Conservation (phyloP, 2,329 filamentous ascomycete species). For the Stagonosporopsis cucurbitacearum region DNA sequence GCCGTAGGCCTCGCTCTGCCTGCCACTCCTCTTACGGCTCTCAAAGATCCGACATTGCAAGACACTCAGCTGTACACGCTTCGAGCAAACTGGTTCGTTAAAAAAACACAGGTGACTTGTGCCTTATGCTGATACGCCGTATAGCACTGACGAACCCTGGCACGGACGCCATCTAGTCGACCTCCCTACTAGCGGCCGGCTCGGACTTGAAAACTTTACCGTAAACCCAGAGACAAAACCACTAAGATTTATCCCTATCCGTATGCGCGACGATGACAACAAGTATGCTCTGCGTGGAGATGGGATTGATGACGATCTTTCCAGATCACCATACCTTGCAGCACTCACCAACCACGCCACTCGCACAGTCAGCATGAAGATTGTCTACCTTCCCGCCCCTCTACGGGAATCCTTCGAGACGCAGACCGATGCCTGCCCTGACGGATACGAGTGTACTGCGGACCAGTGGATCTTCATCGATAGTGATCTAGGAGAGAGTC, state of each 20-base stretch:
- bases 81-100: constrained; percentile 15
- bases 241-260: constrained; percentile 22
- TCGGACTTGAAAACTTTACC: constrained; percentile 39
- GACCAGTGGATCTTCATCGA: constrained; percentile 21
- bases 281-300: constrained; percentile 25
- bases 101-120: background rate
- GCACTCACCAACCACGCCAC: constrained; percentile 21
- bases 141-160: constrained; percentile 27
- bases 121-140: background rate
- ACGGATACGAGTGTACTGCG: constrained; percentile 19
- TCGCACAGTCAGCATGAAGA: constrained; percentile 18
- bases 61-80: constrained; percentile 11
- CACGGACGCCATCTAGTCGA: constrained; percentile 22
- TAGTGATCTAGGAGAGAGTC: background rate
- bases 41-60: background rate
- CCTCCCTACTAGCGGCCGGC: constrained; percentile 19
- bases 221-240: constrained; percentile 25
- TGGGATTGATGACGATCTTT: constrained; percentile 15
- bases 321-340: constrained; percentile 21
- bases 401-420: constrained; percentile 8
- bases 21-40: background rate
- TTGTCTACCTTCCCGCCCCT: constrained; percentile 20
- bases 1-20: background rate
- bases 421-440: constrained; percentile 19
- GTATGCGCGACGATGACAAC: constrained; percentile 10